Evolutionary conservation across 805 yeast genomes (phyloP).

Genomic region (Priceomyces castillae): DNA sequence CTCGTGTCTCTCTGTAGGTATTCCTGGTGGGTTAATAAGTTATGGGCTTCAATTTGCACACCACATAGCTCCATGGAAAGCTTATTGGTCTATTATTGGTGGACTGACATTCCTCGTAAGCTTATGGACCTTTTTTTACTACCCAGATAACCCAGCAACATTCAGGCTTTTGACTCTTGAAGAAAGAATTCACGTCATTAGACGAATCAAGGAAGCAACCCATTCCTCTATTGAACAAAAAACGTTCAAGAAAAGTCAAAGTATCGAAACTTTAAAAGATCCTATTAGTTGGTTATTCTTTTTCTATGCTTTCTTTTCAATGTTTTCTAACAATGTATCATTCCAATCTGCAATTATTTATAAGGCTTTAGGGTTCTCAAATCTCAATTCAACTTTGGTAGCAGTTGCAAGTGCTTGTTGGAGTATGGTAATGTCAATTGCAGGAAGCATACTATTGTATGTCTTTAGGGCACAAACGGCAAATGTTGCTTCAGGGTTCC

Average conservation of each 20-base stretch:
- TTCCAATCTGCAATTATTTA: constrained; percentile 53
- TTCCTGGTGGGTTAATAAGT: constrained; percentile 52
- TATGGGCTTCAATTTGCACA: constrained; percentile 32
- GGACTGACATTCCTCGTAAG: constrained; percentile 42
- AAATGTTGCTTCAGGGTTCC: constrained; percentile 38
- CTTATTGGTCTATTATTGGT: constrained; percentile 57
- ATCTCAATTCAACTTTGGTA: constrained; percentile 48
- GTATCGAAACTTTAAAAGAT: constrained; percentile 51
- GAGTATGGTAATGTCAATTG: constrained; percentile 39
- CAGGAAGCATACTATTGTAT: constrained; percentile 30
- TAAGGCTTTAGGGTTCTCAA: constrained; percentile 41
- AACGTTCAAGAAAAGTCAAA: constrained; percentile 45
- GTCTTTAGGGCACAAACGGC: constrained; percentile 10
- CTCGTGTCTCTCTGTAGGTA: constrained; percentile 49
- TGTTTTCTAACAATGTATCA: constrained; percentile 49
- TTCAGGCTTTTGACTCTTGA: constrained; percentile 46
- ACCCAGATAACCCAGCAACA: constrained; percentile 57
- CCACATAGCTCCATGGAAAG: constrained; percentile 44
- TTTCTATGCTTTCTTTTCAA: constrained; percentile 1
- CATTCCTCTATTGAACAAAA: constrained; percentile 38
- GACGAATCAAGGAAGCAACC: constrained; percentile 34
- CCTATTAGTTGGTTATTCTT: constrained; percentile 18
- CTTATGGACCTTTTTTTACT: constrained; percentile 27
- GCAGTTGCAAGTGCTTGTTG: constrained; percentile 54
- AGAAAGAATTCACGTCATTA: constrained; percentile 51